Evolutionary conservation across 1,284 basidiomycete species (phyloP), one percentile per base, ranked within the genome.

Genomic region (Boletus sp.): DNA sequence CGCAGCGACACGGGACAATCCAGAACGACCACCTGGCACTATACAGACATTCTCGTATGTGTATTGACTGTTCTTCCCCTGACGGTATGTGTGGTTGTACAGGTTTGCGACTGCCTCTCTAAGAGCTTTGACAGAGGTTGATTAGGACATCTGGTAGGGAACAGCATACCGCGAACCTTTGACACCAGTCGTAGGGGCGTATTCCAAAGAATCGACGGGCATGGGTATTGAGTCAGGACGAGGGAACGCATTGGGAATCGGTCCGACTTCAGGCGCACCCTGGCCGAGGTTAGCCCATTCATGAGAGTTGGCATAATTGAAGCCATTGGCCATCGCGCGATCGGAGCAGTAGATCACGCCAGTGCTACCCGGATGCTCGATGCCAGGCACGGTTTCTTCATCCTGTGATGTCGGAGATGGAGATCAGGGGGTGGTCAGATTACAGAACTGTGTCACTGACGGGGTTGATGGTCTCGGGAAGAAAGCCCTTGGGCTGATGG

Each of bases 131-230:
- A 50, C 56, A 42, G 39, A 39, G 20, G 22, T 51, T 51, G 52
- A 53, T 46, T 18, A 27, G 24, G 48, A n/a, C 15, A 31, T 6
- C 49, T 20, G 22, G 18, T 4, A 13, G 29, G n/a, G n/a, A 56
- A 29, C 24, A 39, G 66, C 67, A 58, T 66, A 56, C 6, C 61
- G 60, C 71, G 20, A 65, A 89, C 89, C 84, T 79, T 90, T 94
- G 48, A 95, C 88, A 53, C 95, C 95, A 1, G 93, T 92, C 2
- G 94, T 96, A 0, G 96, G 94, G 1, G 92, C 95, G 67, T 97
- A 97, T 74, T 96, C 93, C 67, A 95, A 80, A 42, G 92, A 89
- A 70, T 92, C 91, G 24, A 84, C 69, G 29, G 87, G 85, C 51
- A 89, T 69, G 35, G 80, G 74, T 57, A 96, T 81, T 50, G 78